Base-by-base conservation (phyloP, 1,139 yeast genomes). In the Geotrichum aggregatum region DNA sequence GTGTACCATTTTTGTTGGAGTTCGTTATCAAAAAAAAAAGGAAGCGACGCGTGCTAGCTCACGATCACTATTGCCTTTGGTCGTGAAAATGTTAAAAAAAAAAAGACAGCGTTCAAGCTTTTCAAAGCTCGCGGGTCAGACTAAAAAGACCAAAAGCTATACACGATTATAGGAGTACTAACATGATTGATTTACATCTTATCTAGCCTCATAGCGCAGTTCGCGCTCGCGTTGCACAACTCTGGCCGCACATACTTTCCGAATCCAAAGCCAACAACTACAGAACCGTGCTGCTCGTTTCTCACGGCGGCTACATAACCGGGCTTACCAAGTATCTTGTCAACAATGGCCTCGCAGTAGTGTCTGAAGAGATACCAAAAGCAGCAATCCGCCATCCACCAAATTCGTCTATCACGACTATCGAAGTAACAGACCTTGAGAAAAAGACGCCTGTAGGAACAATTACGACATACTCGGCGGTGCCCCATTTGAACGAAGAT, bases 241-340 rank as follows among this genome's bases (percentile, higher is more conserved):
- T 78, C 44, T 76, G 86, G 74, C 70, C 74, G 19, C 53, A 57
- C 2, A 66, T 82, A 0, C 63, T 82, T 2, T 69, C 70, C 6
- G 68, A 69, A 14, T 71, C 79, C 8, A 57, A 62, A 1, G 62
- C 61, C 0, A 63, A 69, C 2, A 66, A 66, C 18, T 66, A 72
- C 56, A 65, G 68, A 44, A 84, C 84, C 56, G 76, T 85, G 1
- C 72, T 83, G 26, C 57, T 88, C 24, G 82, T 92, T 53, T 82
- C 92, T 11, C 97, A 89, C 64, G 97, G 97, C 18, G 96, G 96
- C 5, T 87, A 87, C 1, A 82, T 89, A 33, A n/a, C 44, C 34
- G 14, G n/a, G 10, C 21, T 44, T 22, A 22, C 16, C n/a, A 34
- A 35, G 41, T 34, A 50, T 22, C 34, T 50, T 11, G 26, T 50